Conservation (phyloP, 495 filamentous ascomycete species). For the Daldinia vernicosa region DNA sequence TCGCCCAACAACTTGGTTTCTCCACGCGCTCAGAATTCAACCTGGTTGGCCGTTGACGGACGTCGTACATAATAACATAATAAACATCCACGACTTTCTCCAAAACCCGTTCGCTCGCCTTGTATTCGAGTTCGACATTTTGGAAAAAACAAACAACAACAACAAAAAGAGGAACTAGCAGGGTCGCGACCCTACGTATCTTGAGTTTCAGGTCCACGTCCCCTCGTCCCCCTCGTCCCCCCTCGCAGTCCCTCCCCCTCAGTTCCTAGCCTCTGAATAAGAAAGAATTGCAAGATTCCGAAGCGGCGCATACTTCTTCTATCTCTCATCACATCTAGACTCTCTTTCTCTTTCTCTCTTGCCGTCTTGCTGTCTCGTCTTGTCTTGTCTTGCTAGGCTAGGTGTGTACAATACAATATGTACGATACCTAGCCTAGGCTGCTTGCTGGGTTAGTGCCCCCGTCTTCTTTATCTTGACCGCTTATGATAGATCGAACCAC, state of each 20-base stretch:
- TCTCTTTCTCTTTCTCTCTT: not conserved
- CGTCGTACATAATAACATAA: constrained; percentile 22
- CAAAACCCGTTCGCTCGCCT: constrained; percentile 29
- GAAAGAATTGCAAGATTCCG: constrained; percentile 18
- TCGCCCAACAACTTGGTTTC: constrained; percentile 48
- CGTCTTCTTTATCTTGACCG: constrained; percentile 42
- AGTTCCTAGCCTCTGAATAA: constrained; percentile 13
- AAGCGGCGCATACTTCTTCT: constrained; percentile 21
- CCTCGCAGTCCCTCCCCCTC: constrained; percentile 9
- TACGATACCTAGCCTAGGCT: constrained; percentile 7
- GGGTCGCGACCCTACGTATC: constrained; percentile 32
- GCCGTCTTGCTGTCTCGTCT: not conserved
- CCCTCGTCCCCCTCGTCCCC: not conserved
- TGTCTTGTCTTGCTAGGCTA: not conserved
- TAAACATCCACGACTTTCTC: constrained; percentile 36
- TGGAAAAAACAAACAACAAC: constrained; percentile 44
- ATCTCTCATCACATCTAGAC: not conserved
- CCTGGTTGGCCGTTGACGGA: constrained; percentile 38
- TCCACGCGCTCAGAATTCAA: constrained; percentile 42
- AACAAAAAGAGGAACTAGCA: constrained; percentile 25
- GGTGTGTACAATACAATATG: not conserved
- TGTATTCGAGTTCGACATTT: constrained; percentile 31
- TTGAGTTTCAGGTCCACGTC: constrained; percentile 32
- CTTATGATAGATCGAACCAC: constrained; percentile 43
- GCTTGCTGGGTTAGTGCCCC: constrained; percentile 14